Evolutionary conservation across 2,329 filamentous ascomycete species (phyloP), one percentile per base, ranked within the genome.

Genomic region (Davidsoniella eucalypti): DNA sequence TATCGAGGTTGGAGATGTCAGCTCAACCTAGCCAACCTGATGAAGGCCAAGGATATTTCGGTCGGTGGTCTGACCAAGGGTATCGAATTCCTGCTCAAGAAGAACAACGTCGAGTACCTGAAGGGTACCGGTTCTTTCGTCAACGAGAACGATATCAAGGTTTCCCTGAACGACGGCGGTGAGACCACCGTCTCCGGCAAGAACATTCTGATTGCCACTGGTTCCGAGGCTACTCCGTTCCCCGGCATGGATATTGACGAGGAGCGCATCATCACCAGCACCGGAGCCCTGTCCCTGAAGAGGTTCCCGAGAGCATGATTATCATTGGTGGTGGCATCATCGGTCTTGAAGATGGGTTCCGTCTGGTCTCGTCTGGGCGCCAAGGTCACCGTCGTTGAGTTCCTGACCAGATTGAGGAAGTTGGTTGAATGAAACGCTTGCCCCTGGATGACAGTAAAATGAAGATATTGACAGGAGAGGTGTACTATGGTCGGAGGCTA

Each of bases 251-350:
- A 87, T 62, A 85, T 98, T 61, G 92, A 98, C 62, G 92, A 98
- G 79, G 87, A 95, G 82, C 85, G 85, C 65, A 87, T 98, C 60
- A 79, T 98, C 63, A 94, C 87, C 60, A 95, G 87, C 72, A 98
- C 92, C 49, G 92, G 92, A 57, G 92, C 92, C 57, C 82, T 98
- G 62, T 76, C 87, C 39, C 75, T 98, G 54, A 75, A 86, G 61
- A 94, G 72, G 84, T 98, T 37, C 92, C 92, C 41, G 87, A 95
- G 75, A 92, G 85, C 69, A 83, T 98, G 84, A 73, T 93, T 56
- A 92, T 98, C 60, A 95, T 98, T 63, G 92, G 92, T 59, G 92
- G 92, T 64, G 92, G 92, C 66, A 98, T 98, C 66, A 98, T 98
- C 62, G 92, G 92, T 64, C 79, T 98, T 40, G 92, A n/a, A 98